Conservation (phyloP, 495 filamentous ascomycete genomes). For the Xylaria curta region DNA sequence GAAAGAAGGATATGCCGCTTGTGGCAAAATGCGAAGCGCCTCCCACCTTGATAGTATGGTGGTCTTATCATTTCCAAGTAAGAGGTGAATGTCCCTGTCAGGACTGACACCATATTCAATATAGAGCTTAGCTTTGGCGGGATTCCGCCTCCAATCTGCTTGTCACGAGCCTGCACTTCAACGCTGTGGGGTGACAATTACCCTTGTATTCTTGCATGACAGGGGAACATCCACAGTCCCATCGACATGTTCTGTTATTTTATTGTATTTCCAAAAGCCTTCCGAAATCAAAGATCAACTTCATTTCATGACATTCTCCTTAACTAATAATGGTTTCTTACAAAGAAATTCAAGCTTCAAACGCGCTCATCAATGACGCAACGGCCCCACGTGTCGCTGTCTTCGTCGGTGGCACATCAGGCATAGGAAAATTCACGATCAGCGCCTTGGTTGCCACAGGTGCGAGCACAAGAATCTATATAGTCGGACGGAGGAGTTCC, state of each 20-base stretch:
- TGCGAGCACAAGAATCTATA: constrained; percentile 37
- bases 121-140: background rate
- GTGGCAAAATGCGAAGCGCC: too few species aligned
- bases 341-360: constrained; percentile 44
- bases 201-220: too few species aligned
- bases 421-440: constrained; percentile 46
- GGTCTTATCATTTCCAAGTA: too few species aligned
- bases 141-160: background rate
- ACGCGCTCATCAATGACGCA: constrained; percentile 45
- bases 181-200: too few species aligned
- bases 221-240: background rate
- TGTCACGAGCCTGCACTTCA: too few species aligned
- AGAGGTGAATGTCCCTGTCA: too few species aligned
- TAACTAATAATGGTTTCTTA: constrained; percentile 43
- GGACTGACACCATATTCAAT: too few species aligned
- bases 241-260: background rate
- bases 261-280: background rate
- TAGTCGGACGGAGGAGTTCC: constrained; percentile 45
- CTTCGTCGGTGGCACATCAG: constrained; percentile 49
- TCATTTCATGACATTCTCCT: background rate
- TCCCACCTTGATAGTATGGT: too few species aligned
- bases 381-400: constrained; percentile 45
- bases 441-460: constrained; percentile 38
- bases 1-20: too few species aligned
- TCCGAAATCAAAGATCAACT: background rate